Percentiles rank a stretch among this genome's conserved stretches.
Evolutionary conservation across 306 rosid genomes (phyloP).

Genomic region (Leucaena leucocephala): DNA sequence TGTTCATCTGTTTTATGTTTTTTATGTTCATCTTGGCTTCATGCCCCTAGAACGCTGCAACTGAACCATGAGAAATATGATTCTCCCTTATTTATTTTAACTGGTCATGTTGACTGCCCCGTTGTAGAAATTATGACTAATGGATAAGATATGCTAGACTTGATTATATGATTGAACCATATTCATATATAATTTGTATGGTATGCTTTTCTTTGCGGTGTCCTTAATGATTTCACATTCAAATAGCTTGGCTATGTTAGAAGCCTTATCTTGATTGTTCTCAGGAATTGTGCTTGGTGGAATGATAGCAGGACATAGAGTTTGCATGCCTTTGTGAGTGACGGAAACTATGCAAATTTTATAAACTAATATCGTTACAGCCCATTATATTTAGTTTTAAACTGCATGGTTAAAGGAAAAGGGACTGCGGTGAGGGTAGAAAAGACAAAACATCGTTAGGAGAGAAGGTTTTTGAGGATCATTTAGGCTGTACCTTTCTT

Average conservation of each 20-base stretch:
- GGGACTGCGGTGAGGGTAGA: neutral
- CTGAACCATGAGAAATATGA: neutral
- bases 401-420: neutral
- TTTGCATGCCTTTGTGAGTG: conserved; percentile 12
- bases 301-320: conserved; percentile 1
- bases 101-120: neutral
- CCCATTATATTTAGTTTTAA: neutral
- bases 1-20: conserved; percentile 11
- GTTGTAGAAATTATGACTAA: conserved; percentile 2
- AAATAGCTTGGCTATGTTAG: conserved; percentile 10
- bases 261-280: neutral
- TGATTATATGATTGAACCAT: conserved; percentile 1
- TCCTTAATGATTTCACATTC: neutral
- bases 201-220: neutral
- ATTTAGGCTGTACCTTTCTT: neutral
- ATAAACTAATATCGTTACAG: neutral
- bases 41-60: neutral
- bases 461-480: neutral
- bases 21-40: conserved; percentile 33
- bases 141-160: conserved; percentile 2
- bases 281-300: conserved; percentile 5
- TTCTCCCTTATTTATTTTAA: neutral
- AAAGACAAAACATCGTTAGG: neutral
- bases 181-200: conserved; percentile 9
- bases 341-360: conserved; percentile 9